Percentiles rank a stretch among this genome's conserved stretches.
These are phyloP conservation scores for Colletotrichum euphorbiae DNA, from an alignment of 2,329 filamentous ascomycete species.

Conservation along the genomic window DNA sequence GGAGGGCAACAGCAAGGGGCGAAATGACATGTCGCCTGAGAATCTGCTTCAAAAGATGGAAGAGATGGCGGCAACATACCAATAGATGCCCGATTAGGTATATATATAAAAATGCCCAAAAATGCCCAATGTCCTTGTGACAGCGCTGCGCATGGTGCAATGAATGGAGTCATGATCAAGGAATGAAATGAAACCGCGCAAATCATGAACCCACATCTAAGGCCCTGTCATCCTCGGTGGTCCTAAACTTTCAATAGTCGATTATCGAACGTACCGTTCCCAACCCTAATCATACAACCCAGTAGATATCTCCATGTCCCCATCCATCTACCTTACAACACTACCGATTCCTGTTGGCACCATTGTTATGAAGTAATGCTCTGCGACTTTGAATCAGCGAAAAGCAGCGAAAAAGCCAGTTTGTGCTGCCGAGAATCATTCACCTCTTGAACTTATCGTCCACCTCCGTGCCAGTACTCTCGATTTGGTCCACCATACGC, in stretches of 20 bases:
- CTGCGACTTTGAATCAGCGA: not conserved
- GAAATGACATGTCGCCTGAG: constrained; percentile 56
- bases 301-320: no score
- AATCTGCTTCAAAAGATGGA: constrained; percentile 59
- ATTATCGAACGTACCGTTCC: not conserved
- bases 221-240: no score
- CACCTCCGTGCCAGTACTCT: constrained; percentile 69
- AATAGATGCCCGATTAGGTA: constrained; percentile 49
- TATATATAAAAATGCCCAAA: no score
- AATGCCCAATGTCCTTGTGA: constrained; percentile 23
- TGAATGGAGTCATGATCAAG: constrained; percentile 2
- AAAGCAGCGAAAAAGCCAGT: not conserved
- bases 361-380: not conserved
- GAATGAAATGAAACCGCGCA: not conserved
- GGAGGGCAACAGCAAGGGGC: constrained; percentile 42
- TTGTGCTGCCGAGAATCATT: constrained; percentile 38
- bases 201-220: no score
- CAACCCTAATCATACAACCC: no score
- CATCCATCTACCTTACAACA: no score
- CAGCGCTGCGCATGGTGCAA: not conserved
- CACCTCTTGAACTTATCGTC: constrained; percentile 59
- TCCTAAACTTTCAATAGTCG: not conserved
- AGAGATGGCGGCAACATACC: constrained; percentile 59
- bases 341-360: not conserved
- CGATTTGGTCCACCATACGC: constrained; percentile 67